Percentiles rank a stretch among this genome's conserved stretches.
These are phyloP conservation scores for Chenopodium suecicum DNA, from an alignment of 148 eudicot species.

Conservation along the genomic window DNA sequence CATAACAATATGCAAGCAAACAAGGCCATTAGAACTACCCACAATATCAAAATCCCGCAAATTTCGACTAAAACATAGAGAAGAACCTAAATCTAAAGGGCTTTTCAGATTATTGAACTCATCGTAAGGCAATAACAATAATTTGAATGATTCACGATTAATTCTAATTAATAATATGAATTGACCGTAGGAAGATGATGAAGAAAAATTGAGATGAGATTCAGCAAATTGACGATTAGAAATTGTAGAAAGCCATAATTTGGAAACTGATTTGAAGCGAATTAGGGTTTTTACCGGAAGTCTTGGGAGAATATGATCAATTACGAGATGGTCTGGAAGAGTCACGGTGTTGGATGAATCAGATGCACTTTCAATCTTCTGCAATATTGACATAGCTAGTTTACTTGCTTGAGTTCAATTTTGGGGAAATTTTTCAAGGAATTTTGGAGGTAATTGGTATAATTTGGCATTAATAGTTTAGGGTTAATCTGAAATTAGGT, in stretches of 20 bases:
- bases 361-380: neutral
- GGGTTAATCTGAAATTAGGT: too few relatives aligned
- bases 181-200: neutral
- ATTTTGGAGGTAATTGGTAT: too few relatives aligned
- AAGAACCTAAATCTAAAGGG: too few relatives aligned
- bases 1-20: too few relatives aligned
- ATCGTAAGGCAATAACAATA: constrained; percentile 10
- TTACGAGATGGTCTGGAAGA: constrained; percentile 12
- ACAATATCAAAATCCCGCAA: too few relatives aligned
- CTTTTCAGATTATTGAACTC: neutral
- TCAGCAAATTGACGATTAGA: constrained; percentile 22
- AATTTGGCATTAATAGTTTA: too few relatives aligned
- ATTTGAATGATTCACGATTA: neutral
- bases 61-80: too few relatives aligned
- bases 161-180: constrained; percentile 2
- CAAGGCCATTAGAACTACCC: too few relatives aligned
- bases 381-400: too few relatives aligned
- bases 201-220: constrained; percentile 22
- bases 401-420: too few relatives aligned
- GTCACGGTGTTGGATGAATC: neutral
- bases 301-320: constrained; percentile 22
- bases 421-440: too few relatives aligned
- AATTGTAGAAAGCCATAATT: constrained; percentile 19
- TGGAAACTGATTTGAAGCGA: constrained; percentile 28
- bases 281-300: constrained; percentile 24